Base-by-base conservation (phyloP, 208 protist genomes). In the Acanthamoeba rhysodes region DNA sequence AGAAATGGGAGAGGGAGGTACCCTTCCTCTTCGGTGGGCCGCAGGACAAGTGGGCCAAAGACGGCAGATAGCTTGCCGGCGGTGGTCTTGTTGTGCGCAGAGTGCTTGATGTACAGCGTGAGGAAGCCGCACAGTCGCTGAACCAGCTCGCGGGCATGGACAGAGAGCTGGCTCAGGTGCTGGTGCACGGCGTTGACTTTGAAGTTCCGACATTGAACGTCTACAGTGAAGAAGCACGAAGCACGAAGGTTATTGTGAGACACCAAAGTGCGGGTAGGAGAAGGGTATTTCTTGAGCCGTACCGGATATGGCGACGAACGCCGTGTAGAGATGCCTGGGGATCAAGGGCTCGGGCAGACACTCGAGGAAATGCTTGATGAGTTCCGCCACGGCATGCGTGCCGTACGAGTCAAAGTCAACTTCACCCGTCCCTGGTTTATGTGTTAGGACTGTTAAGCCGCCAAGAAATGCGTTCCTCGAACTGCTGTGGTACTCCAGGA, bases 71-170 rank as follows among this genome's bases (percentile, higher is more conserved):
- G 34, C 41, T 80, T 80, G 29, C 72, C 72, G n/a, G 16, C 9
- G 34, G 72, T 80, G 41, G 72, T 80, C 72, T 80, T 80, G 72
- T 80, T 80, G 41, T 80, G 72, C 8, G 72, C 41, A 20, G 72
- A 80, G 72, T 80, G 72, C 41, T 80, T 80, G 72, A n/a, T 22
- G 72, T 80, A 80, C 16, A 80, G 72, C 14, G 41, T 27, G 72
- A 80, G 72, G 72, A 80, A 80, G 34, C 41, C 24, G 72, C 72
- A 80, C 41, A 80, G 41, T 48, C 72, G n/a, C 24, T 20, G 41
- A 48, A 80, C 10, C 29, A 80, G 72, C 34, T 37, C 72, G 72
- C 34, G 72, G 16, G 72, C 72, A 22, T 50, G 3, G 41, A 50
- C 18, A 22, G 72, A 80, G 32, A 80, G 72, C 72, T 80, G 72